Conservation (phyloP, 2,329 filamentous ascomycete species). For the Didymella pomorum region DNA sequence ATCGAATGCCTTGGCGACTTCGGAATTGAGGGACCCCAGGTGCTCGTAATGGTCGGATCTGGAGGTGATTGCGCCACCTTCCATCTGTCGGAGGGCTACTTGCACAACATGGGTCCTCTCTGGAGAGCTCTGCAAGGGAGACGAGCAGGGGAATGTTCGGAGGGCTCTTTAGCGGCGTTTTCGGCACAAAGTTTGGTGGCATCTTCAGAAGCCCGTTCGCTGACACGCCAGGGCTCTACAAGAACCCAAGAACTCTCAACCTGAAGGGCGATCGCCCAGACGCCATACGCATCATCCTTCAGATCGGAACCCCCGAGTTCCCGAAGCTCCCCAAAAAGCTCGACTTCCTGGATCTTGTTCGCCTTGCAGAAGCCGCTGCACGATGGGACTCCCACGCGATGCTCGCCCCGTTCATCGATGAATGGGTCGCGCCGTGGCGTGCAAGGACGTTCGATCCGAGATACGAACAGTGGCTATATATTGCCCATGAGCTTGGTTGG, state of each 20-base stretch:
- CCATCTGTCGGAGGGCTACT: slow-evolving; percentile 18
- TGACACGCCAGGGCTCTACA: background rate
- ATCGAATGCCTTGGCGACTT: slow-evolving; percentile 9
- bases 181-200: background rate
- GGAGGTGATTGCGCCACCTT: slow-evolving; percentile 13
- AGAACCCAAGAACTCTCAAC: slow-evolving; percentile 24
- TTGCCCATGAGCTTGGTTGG: slow-evolving; percentile 38
- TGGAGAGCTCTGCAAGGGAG: background rate
- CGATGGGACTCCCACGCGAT: slow-evolving; percentile 37
- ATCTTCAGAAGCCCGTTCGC: background rate
- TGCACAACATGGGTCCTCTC: slow-evolving; percentile 21
- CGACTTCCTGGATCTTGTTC: slow-evolving; percentile 32
- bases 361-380: slow-evolving; percentile 37
- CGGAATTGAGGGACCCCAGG: background rate
- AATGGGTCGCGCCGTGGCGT: slow-evolving; percentile 26
- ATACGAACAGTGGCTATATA: slow-evolving; percentile 37
- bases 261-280: slow-evolving; percentile 44
- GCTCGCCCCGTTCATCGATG: slow-evolving; percentile 18
- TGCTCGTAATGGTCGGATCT: slow-evolving; percentile 16
- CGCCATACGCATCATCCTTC: slow-evolving; percentile 44
- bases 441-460: slow-evolving; percentile 15
- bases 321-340: slow-evolving; percentile 36
- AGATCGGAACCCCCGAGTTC: slow-evolving; percentile 43
- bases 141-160: background rate
- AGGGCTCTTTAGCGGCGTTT: background rate